A percentile compares a stretch with the other conserved stretches of the same genome.
Conservation (phyloP, 2,329 filamentous ascomycete species). For the Paracoccidioides brasiliensis region DNA sequence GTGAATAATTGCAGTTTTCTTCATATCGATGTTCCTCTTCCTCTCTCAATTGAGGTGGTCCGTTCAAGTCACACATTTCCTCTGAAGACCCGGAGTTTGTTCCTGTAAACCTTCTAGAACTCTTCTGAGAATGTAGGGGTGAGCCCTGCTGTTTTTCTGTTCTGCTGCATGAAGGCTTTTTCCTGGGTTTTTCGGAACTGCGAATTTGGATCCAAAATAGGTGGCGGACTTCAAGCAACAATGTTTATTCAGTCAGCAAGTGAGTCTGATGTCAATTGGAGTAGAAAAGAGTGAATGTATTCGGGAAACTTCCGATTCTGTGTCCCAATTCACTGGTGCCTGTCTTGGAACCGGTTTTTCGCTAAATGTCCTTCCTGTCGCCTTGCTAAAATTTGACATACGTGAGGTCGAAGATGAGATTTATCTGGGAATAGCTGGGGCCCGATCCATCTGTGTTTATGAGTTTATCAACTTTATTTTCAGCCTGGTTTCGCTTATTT, state of each 20-base stretch:
- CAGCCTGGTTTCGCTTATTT: neutral
- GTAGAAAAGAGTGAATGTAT: conserved; percentile 17
- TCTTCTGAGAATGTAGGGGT: conserved; percentile 40
- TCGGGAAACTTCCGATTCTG: neutral
- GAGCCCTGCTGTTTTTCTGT: conserved; percentile 26
- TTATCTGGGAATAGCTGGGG: conserved; percentile 2
- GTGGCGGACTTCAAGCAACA: neutral
- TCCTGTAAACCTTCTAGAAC: conserved; percentile 48
- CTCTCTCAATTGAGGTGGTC: neutral
- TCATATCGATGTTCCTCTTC: neutral
- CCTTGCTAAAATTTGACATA: neutral
- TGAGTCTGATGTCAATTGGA: conserved; percentile 19
- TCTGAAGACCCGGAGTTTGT: conserved; percentile 49
- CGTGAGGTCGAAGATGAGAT: neutral
- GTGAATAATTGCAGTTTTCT: neutral
- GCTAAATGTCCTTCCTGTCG: neutral
- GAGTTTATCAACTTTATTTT: conserved; percentile 1
- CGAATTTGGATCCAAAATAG: neutral
- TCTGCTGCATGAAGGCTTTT: conserved; percentile 13
- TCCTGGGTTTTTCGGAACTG: neutral
- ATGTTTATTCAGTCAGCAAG: conserved; percentile 14
- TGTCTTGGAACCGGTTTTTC: neutral
- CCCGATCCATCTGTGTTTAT: neutral
- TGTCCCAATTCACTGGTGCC: conserved; percentile 5
- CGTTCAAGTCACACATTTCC: conserved; percentile 26